These are phyloP conservation scores for Malassezia japonica DNA, from an alignment of 1,284 basidiomycete genomes.

Conservation along the genomic window DNA sequence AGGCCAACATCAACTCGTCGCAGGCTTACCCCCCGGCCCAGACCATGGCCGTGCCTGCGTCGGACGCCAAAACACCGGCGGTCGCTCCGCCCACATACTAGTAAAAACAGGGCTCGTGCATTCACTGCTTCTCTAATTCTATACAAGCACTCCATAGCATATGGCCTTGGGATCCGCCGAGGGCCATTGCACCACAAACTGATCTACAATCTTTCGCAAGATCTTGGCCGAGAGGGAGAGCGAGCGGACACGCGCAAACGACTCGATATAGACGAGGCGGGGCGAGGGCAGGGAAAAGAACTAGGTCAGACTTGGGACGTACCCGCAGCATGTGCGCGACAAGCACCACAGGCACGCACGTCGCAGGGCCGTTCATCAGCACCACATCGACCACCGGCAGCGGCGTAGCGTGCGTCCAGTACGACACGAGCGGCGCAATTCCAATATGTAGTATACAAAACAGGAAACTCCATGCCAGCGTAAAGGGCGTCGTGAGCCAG, in stretches of 20 bases:
- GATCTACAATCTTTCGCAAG: constrained; percentile 69
- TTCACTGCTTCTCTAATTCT: not conserved
- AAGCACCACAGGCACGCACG: constrained; percentile 70
- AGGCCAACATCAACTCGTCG: not conserved
- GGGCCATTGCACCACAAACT: constrained; percentile 54
- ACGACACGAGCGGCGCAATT: constrained; percentile 11
- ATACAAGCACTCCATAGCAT: constrained; percentile 10
- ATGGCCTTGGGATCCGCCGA: constrained; percentile 1
- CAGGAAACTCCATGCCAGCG: constrained; percentile 17
- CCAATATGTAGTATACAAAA: constrained; percentile 29
- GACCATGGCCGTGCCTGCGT: constrained; percentile 6
- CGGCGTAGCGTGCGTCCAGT: not conserved
- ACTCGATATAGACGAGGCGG: constrained; percentile 78
- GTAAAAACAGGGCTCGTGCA: too few species aligned
- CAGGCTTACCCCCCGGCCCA: constrained; percentile 6
- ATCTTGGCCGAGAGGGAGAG: constrained; percentile 78
- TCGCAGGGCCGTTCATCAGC: constrained; percentile 89
- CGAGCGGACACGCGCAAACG: constrained; percentile 74
- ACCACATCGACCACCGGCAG: constrained; percentile 62
- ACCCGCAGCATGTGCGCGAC: constrained; percentile 58
- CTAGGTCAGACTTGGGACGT: constrained; percentile 50
- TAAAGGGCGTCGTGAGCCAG: constrained; percentile 31
- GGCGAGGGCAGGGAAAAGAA: constrained; percentile 63
- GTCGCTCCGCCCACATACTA: not conserved
- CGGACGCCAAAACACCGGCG: not conserved